Evolutionary conservation across 345 rosid genomes (phyloP).

Genomic region (Theobroma cacao): DNA sequence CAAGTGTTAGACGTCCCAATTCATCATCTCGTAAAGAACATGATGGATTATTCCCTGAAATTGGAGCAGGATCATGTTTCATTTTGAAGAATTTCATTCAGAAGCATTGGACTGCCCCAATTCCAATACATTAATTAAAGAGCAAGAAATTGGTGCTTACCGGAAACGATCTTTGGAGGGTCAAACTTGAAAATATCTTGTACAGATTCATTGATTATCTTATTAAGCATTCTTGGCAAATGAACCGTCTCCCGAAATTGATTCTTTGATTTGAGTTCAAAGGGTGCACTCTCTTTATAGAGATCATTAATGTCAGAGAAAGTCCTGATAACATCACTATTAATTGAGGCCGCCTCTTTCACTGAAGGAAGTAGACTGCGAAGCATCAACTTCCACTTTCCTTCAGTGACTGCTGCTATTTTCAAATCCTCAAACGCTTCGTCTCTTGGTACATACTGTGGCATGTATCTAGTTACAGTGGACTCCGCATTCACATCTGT

Average conservation of each 20-base stretch:
- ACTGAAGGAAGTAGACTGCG: background rate
- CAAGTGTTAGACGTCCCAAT: conserved; percentile 6
- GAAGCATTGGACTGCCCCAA: background rate
- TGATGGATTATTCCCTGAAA: conserved; percentile 12
- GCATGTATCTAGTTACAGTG: background rate
- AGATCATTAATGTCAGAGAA: background rate
- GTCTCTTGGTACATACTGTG: conserved; percentile 9
- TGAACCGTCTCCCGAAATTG: background rate
- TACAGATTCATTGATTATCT: background rate
- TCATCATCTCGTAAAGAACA: conserved; percentile 16
- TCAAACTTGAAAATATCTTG: background rate
- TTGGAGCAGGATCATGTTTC: background rate
- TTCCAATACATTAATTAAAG: background rate
- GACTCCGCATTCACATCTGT: conserved; percentile 8
- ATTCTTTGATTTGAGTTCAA: background rate
- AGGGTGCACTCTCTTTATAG: background rate
- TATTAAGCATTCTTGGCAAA: background rate
- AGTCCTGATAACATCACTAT: background rate
- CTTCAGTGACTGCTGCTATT: background rate
- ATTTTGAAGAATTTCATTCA: background rate
- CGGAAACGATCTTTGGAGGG: background rate
- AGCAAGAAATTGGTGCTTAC: background rate
- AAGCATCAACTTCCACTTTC: background rate
- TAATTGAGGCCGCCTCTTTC: background rate
- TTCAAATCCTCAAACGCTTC: conserved; percentile 1